Evolutionary conservation across 2,329 filamentous ascomycete genomes (phyloP).

Genomic region (Trichoderma sp.): DNA sequence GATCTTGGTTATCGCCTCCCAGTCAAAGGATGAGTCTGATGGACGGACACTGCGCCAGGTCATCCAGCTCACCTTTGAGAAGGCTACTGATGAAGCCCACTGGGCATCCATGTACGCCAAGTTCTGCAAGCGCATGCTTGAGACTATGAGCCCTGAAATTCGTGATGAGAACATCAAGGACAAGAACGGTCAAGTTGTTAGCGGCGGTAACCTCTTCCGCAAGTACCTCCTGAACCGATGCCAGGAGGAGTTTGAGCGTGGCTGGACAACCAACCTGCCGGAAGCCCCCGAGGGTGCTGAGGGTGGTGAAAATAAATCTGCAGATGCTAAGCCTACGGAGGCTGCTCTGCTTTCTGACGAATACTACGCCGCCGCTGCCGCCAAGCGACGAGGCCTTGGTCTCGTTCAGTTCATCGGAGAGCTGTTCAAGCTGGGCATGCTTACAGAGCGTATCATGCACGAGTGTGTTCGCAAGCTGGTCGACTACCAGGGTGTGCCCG

Average conservation of each 20-base stretch:
- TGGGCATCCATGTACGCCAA: slow-evolving; percentile 99
- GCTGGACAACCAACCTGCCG: slow-evolving; percentile 89
- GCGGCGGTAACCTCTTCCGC: slow-evolving; percentile 91
- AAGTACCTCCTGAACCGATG: slow-evolving; percentile 98
- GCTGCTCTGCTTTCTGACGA: slow-evolving; percentile 88
- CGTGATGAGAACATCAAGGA: slow-evolving; percentile 94
- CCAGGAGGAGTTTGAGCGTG: slow-evolving; percentile 97
- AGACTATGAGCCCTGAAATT: slow-evolving; percentile 92
- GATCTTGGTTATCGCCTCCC: slow-evolving; percentile 86
- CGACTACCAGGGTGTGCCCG: slow-evolving; percentile 88
- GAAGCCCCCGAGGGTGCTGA: slow-evolving; percentile 65
- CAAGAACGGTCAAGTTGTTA: slow-evolving; percentile 83
- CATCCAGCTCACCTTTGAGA: slow-evolving; percentile 98
- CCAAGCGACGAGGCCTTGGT: slow-evolving; percentile 95
- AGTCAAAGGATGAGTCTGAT: slow-evolving; percentile 94
- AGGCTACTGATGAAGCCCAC: slow-evolving; percentile 96
- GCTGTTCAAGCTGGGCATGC: slow-evolving; percentile 97
- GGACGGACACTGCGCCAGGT: slow-evolving; percentile 94
- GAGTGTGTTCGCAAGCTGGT: slow-evolving; percentile 97
- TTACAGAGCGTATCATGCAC: slow-evolving; percentile 99
- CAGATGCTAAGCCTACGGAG: slow-evolving; percentile 63
- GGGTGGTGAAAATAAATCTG: slow-evolving; percentile 51
- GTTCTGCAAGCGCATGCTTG: slow-evolving; percentile 96
- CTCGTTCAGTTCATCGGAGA: slow-evolving; percentile 99
- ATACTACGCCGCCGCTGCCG: slow-evolving; percentile 90